Base-by-base conservation (phyloP, 1,284 basidiomycete species). In the Thecaphora thlaspeos region DNA sequence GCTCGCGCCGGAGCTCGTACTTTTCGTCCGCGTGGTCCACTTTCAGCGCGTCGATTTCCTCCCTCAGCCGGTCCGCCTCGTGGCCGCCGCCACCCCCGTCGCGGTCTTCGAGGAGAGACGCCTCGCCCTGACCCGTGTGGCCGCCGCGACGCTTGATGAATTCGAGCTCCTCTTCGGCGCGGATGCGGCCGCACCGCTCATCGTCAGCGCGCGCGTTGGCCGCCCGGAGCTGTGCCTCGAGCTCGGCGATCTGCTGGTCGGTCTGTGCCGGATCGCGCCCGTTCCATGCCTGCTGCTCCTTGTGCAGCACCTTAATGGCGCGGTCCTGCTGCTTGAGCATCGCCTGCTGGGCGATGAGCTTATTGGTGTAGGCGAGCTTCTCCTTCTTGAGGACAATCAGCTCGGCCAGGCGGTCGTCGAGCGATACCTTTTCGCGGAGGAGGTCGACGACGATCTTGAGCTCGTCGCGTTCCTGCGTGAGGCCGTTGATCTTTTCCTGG, bases 391-490 rank as follows among this genome's bases (percentile, higher is more conserved):
- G 50, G 18, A 65, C 55, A 30, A 75, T 73, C 18, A 76, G 61
- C 40, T 75, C 68, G 9, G 64, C 62, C 7, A 64, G 50, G 11
- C 69, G 58, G 22, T 75, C 74, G 36, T 73, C 71, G 12, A 66
- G 61, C 26, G 60, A 66, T 39, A 73, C 71, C 37, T 75, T 73
- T n/a, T 71, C 67, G 34, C 74, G 62, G 22, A 71, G 61, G 14
- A 75, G 63, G 50, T 76, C 75, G 23, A 75, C 68, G 41, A 76
- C 75, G 40, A 73, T 71, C 53, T 76, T 71, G 53, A 77, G 68
- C 45, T 76, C 73, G 42, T 75, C 72, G 19, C 71, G 62, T 48
- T 77, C 75, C 41, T 72, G 62, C 0, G 68, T 70, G 19, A 77
- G 64, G 39, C 55, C 62, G 54, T 75, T 73, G 54, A 77, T 75